Base-by-base conservation (phyloP, 2,329 filamentous ascomycete genomes). In the Nemania sp. region DNA sequence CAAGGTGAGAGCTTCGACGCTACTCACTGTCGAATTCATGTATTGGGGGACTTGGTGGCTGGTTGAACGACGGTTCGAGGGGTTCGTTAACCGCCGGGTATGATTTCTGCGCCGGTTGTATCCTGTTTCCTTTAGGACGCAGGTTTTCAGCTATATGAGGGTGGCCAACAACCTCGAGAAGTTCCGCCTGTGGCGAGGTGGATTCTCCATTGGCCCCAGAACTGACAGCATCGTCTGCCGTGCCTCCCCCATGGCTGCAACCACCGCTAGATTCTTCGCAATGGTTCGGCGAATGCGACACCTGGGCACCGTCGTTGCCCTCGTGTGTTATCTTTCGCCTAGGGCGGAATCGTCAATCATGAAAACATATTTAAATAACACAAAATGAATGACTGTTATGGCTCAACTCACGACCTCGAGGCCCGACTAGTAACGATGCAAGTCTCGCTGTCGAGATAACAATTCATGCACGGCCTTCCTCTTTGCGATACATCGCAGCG, bases 391-490 rank as follows among this genome's bases (percentile, higher is more conserved):
- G 10, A 10, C n/a, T 17, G 21, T n/a, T 39, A 21, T 6, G 37
- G 17, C 12, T 29, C 25, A 25, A 71, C 76, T 71, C 64, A 78
- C 76, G 76, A 75, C 60, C 74, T 74, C 4, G 75, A 78, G 18
- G 75, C 77, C 61, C 76, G 72, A 43, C 73, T 74, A 9, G 74
- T 78, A 58, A 78, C 73, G 53, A 80, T 69, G 64, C 77, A 77
- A 0, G 73, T 74, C 65, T 82, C 79, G 59, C 77, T 79, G 64
- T 83, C 80, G 56, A 81, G 77, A 47, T 80, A 80, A 67, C 80
- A 83, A 57, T 82, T 82, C 73, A 81, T 82, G 70, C 78, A 83
- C 7, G 80, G 81, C 34, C 76, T 73, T 3, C 79, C 80, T 59
- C 77, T 74, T 63, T 80, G 80, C 42, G 77, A 80, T 15, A 82